Evolutionary conservation across 1,139 yeast species (phyloP), one percentile per base, ranked within the genome.

Genomic region (Yamadazyma triangularis): DNA sequence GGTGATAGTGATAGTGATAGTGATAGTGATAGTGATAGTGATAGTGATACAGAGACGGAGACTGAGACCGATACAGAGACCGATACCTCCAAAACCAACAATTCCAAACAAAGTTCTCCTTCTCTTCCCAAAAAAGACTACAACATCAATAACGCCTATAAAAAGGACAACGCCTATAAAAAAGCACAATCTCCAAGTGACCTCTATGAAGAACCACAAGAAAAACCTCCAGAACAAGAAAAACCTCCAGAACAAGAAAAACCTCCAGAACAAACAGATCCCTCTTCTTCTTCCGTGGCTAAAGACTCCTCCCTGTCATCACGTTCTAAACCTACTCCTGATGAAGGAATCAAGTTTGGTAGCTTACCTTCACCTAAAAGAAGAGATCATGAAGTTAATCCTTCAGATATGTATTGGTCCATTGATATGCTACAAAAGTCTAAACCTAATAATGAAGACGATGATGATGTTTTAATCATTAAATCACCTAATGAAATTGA

Each of bases 351-450:
- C 27, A 49, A 58, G 29, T 68, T 68, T 36, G 72, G 62, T 1
- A 51, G 52, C 29, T 48, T 67, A 21, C 73, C 73, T 0, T 64
- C 56, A 23, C 71, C 72, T 2, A 48, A 46, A 24, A 48, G 47
- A 35, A 48, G 73, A 16, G 58, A 68, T 13, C 62, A 66, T 14
- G 79, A 79, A 24, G 63, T 84, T 8, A 79, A 79, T 21, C 96
- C 96, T 1, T 77, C 83, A 30, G 96, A 88, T 49, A 81, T 88
- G 79, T 81, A 69, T 50, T 70, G 82, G 58, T 86, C 95, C 2
- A 82, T 87, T 42, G 80, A 86, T 30, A 78, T 86, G 79, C 64
- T 87, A 57, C 81, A 79, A 47, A 66, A 37, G 8, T 28, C 28
- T 18, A 42, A 36, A 15, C 33, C 31, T 8, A 10, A 15, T 19